These are phyloP conservation scores for Leishmania arabica DNA, from an alignment of 208 protist species.

Conservation along the genomic window DNA sequence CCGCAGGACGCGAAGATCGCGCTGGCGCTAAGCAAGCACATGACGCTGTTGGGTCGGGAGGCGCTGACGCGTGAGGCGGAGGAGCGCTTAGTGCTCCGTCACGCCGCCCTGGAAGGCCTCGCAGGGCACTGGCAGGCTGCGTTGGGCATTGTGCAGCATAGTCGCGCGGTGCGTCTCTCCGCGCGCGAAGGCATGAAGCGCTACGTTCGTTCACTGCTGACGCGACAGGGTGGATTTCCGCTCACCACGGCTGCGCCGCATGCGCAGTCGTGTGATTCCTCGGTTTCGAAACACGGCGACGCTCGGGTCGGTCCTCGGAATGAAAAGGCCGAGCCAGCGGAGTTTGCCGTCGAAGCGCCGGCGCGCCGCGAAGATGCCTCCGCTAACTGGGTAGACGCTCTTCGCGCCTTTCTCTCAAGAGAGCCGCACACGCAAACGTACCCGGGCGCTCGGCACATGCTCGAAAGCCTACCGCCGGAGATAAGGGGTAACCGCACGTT, in stretches of 20 bases:
- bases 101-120: conserved; percentile 42
- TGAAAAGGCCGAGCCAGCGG: neutral
- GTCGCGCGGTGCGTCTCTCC: conserved; percentile 56
- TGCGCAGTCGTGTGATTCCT: neutral
- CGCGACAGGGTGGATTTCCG: neutral
- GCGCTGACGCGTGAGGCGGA: conserved; percentile 26
- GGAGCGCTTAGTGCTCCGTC: conserved; percentile 54
- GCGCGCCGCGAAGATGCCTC: neutral
- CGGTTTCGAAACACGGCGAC: neutral
- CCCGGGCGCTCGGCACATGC: conserved; percentile 35
- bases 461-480: conserved; percentile 32
- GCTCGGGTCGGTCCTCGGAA: neutral
- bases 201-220: conserved; percentile 21
- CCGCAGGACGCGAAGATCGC: conserved; percentile 41
- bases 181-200: conserved; percentile 32
- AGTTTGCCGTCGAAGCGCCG: neutral
- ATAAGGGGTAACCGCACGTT: conserved; percentile 17
- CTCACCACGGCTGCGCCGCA: neutral
- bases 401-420: conserved; percentile 27
- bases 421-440: conserved; percentile 38
- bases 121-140: conserved; percentile 49
- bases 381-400: conserved; percentile 11
- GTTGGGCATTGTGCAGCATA: conserved; percentile 39
- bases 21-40: conserved; percentile 41
- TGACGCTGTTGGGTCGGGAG: conserved; percentile 39